phyloP scores from a whole-genome alignment of 768 basidiomycete species.

The Termitomyces sp. region DNA sequence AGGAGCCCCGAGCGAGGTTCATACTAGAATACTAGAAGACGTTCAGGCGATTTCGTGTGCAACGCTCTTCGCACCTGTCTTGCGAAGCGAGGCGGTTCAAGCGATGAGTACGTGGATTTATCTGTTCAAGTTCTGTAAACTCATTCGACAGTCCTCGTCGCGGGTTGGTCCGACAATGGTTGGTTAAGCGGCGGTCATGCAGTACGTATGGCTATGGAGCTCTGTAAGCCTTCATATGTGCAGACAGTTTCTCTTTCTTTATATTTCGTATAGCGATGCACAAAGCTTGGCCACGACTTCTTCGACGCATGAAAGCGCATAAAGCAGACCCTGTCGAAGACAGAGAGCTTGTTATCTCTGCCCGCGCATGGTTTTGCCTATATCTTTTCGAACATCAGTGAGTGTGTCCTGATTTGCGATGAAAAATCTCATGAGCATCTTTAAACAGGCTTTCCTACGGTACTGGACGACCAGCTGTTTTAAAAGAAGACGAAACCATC shows the following conservation, averaged over 20 bases:
- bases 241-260: not conserved
- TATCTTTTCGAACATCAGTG: slow-evolving; percentile 95
- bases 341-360: slow-evolving; percentile 71
- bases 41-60: slow-evolving; percentile 82
- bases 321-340: slow-evolving; percentile 59
- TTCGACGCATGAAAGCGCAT: slow-evolving; percentile 69
- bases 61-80: slow-evolving; percentile 83
- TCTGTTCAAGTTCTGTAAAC: not conserved
- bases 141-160: slow-evolving; percentile 62
- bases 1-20: slow-evolving; percentile 74
- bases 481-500: slow-evolving; percentile 92
- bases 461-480: slow-evolving; percentile 86
- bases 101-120: slow-evolving; percentile 70
- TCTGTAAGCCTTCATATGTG: slow-evolving; percentile 47
- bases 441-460: slow-evolving; percentile 80
- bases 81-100: slow-evolving; percentile 83
- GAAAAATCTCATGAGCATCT: not conserved
- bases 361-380: slow-evolving; percentile 90
- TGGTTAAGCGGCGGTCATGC: slow-evolving; percentile 95
- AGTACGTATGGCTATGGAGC: slow-evolving; percentile 94
- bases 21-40: slow-evolving; percentile 71
- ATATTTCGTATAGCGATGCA: slow-evolving; percentile 59
- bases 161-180: slow-evolving; percentile 95
- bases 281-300: slow-evolving; percentile 82
- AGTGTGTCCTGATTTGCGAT: slow-evolving; percentile 22